Conservation (phyloP, 768 basidiomycete species). For the Leccinum disarticulatum region DNA sequence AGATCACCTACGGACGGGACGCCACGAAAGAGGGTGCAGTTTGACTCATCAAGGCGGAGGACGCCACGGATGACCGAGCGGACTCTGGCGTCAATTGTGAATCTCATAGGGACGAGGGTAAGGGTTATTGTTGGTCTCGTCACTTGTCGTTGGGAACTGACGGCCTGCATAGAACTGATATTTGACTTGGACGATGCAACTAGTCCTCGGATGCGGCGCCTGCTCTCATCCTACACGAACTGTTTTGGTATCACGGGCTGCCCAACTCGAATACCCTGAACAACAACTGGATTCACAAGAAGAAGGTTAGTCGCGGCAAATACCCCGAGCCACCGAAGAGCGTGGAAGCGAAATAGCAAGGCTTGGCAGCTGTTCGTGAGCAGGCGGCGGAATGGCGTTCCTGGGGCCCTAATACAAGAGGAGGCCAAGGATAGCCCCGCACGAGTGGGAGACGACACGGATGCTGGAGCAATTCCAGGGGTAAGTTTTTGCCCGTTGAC, state of each 20-base stretch:
- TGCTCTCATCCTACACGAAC: conserved; percentile 10
- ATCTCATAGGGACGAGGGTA: conserved; percentile 46
- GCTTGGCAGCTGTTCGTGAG: conserved; percentile 63
- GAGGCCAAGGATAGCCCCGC: conserved; percentile 33
- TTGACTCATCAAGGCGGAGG: conserved; percentile 60
- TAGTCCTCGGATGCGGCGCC: conserved; percentile 35
- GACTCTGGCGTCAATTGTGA: conserved; percentile 33
- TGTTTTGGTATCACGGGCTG: conserved; percentile 1
- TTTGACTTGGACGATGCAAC: conserved; percentile 67
- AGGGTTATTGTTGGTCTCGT: conserved; percentile 15
- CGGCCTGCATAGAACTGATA: conserved; percentile 51
- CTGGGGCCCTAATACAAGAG: conserved; percentile 36
- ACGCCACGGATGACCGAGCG: conserved; percentile 45
- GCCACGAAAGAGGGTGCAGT: conserved; percentile 65
- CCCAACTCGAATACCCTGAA: conserved; percentile 22
- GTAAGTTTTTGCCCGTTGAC: conserved; percentile 18
- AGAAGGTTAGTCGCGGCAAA: conserved; percentile 63
- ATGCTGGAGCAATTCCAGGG: conserved; percentile 27
- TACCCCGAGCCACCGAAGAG: conserved; percentile 66
- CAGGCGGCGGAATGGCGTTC: conserved; percentile 30
- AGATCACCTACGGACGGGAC: conserved; percentile 32
- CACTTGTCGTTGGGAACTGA: conserved; percentile 4
- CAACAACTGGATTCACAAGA: conserved; percentile 41
- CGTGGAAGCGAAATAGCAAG: conserved; percentile 62
- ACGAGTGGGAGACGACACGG: conserved; percentile 14